These are phyloP conservation scores for Teratosphaeriaceae sp. DNA, from an alignment of 2,329 filamentous ascomycete species.

Conservation along the genomic window DNA sequence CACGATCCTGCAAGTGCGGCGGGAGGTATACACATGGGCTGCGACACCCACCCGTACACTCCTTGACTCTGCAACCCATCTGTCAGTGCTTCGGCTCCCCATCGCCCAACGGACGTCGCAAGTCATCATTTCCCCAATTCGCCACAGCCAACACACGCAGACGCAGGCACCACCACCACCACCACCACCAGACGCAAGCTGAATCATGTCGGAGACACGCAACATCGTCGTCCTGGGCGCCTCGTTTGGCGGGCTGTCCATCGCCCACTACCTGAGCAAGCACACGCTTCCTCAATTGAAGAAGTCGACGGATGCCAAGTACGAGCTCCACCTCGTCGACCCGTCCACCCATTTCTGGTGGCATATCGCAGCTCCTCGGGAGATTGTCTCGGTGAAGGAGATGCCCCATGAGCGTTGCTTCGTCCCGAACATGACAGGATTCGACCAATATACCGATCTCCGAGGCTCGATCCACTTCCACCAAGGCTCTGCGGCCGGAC, in stretches of 20 bases:
- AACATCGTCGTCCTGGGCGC: conserved; percentile 49
- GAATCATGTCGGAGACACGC: conserved; percentile 23
- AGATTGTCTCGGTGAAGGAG: conserved; percentile 42
- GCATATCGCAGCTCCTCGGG: conserved; percentile 47
- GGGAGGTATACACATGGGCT: too few species aligned
- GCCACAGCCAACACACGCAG: too few species aligned
- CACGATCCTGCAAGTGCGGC: too few species aligned
- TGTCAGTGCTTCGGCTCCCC: not conserved
- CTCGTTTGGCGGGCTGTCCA: conserved; percentile 47
- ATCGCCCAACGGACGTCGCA: too few species aligned
- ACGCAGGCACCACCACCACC: too few species aligned
- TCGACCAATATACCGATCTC: conserved; percentile 43
- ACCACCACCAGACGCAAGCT: not conserved
- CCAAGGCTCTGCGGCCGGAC: conserved; percentile 41
- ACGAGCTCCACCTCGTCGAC: conserved; percentile 50
- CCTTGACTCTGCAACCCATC: too few species aligned
- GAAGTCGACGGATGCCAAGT: conserved; percentile 25
- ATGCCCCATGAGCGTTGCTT: conserved; percentile 45
- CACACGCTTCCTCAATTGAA: conserved; percentile 42
- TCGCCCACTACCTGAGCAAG: conserved; percentile 49
- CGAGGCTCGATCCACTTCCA: conserved; percentile 39
- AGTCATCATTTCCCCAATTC: not conserved
- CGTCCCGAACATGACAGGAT: conserved; percentile 43
- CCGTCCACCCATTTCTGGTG: conserved; percentile 49
- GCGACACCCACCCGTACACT: too few species aligned